Base-by-base conservation (phyloP, 495 filamentous ascomycete genomes). In the Poronia punctata region DNA sequence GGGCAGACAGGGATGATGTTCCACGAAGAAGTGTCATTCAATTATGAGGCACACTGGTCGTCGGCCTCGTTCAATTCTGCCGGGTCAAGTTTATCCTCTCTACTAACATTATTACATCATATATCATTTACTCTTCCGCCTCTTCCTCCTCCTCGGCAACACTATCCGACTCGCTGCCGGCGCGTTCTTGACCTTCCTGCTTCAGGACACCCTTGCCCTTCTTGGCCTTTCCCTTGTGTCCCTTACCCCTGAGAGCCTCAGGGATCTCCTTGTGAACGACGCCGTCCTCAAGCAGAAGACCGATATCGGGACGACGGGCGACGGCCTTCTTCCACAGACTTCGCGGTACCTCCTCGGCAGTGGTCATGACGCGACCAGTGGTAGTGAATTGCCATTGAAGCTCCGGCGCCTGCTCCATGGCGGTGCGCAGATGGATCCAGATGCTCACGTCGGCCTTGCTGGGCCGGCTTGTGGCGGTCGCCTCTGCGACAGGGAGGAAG, bases 191-290 rank as follows among this genome's bases (percentile, higher is more conserved):
- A 12, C 59, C 50, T 28, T 57, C 45, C 15, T 49, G 38, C 49
- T 56, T 54, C 43, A 63, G 23, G 31, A 49, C 49, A 35, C 45
- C 58, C 39, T 59, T 56, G 25, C 59, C 61, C 54, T 64, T 68
- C 53, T 56, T 61, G 4, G 57, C 46, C 54, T 61, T 61, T 16
- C 43, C 59, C 38, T 57, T 62, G n/a, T 50, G 50, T 3, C 64
- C 67, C 52, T 67, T 66, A 2, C 67, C 62, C 5, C 67, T 52
- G 12, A 68, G 36, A 18, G 46, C 61, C n/a, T 62, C 56, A 0
- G 67, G 67, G 4, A 70, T 50, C 31, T 70, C 66, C 49, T 70
- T 70, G 24, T 56, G 53, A 10, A 67, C 53, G 38, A 55, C 42
- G 4, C 60, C 60, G 22, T 58, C 52, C 49, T 64, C 60, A 35